Evolutionary conservation across 352 stramenopile species (phyloP).

Genomic region (Phytopythium aichiense): DNA sequence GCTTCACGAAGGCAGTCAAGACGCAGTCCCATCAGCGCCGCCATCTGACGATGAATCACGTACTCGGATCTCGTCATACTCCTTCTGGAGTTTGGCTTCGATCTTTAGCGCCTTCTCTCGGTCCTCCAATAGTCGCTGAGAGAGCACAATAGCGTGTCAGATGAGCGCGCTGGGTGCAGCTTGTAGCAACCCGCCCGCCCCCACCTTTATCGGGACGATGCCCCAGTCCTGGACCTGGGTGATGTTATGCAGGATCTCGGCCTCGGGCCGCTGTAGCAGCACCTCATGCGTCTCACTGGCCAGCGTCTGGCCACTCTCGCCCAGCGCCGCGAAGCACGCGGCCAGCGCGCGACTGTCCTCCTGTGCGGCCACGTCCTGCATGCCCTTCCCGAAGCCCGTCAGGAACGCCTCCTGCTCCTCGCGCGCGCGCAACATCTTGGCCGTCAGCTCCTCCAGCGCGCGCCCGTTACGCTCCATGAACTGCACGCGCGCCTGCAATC

Average conservation of each 20-base stretch:
- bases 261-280: slow-evolving; percentile 66
- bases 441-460: slow-evolving; percentile 70
- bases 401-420: slow-evolving; percentile 72
- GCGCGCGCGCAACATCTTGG: slow-evolving; percentile 53
- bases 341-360: slow-evolving; percentile 43
- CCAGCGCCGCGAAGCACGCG: slow-evolving; percentile 45
- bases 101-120: slow-evolving; percentile 81
- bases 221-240: slow-evolving; percentile 82
- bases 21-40: not conserved
- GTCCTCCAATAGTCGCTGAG: slow-evolving; percentile 71
- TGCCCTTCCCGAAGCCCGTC: slow-evolving; percentile 36
- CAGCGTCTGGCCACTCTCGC: slow-evolving; percentile 47
- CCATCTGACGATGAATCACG: not conserved
- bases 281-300: slow-evolving; percentile 67
- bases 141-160: not conserved
- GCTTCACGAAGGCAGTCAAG: slow-evolving; percentile 11
- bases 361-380: slow-evolving; percentile 64
- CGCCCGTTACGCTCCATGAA: slow-evolving; percentile 79
- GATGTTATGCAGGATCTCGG: slow-evolving; percentile 62
- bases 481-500: slow-evolving; percentile 59
- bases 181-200: not conserved
- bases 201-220: slow-evolving; percentile 76
- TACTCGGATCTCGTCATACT: slow-evolving; percentile 66
- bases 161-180: no score
- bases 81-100: slow-evolving; percentile 66